Evolutionary conservation across 202 grass and related monocot genomes (phyloP).

Genomic region (Bolboschoenoplectus hybrid): DNA sequence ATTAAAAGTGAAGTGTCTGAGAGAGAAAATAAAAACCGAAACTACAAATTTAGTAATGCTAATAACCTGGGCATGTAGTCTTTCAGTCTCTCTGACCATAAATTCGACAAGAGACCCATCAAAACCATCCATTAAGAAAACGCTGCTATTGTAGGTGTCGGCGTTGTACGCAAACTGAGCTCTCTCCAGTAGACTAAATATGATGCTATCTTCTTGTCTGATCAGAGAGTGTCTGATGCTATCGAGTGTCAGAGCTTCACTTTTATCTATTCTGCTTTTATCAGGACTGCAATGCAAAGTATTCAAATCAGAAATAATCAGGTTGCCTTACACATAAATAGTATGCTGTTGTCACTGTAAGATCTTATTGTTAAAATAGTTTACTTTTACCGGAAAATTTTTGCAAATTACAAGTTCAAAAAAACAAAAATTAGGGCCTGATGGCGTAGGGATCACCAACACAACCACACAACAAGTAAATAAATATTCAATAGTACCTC

Average conservation of each 20-base stretch:
- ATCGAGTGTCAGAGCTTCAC: constrained; percentile 79
- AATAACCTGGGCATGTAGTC: constrained; percentile 74
- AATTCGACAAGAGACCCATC: constrained; percentile 77
- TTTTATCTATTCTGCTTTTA: constrained; percentile 77
- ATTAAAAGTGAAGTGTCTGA: neutral
- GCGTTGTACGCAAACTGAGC: constrained; percentile 83
- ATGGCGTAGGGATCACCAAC: neutral
- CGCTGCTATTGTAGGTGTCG: constrained; percentile 62
- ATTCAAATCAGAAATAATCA: neutral
- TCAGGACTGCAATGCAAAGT: constrained; percentile 45
- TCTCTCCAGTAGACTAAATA: constrained; percentile 89
- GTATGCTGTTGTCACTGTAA: neutral
- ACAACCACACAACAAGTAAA: neutral
- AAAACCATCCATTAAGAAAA: constrained; percentile 75
- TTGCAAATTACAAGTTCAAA: constrained; percentile 17
- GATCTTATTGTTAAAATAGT: neutral
- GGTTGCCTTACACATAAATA: neutral
- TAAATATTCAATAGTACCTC: neutral
- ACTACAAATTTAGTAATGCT: neutral
- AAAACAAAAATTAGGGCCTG: neutral
- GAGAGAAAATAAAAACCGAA: neutral
- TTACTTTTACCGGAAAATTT: neutral
- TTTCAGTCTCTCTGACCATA: constrained; percentile 87
- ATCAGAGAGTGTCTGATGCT: constrained; percentile 76
- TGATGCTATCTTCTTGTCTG: constrained; percentile 97